A percentile compares a stretch with the other conserved stretches of the same genome.
Conservation (phyloP, 2,329 filamentous ascomycete species). For the Zymoseptoria crescenta region DNA sequence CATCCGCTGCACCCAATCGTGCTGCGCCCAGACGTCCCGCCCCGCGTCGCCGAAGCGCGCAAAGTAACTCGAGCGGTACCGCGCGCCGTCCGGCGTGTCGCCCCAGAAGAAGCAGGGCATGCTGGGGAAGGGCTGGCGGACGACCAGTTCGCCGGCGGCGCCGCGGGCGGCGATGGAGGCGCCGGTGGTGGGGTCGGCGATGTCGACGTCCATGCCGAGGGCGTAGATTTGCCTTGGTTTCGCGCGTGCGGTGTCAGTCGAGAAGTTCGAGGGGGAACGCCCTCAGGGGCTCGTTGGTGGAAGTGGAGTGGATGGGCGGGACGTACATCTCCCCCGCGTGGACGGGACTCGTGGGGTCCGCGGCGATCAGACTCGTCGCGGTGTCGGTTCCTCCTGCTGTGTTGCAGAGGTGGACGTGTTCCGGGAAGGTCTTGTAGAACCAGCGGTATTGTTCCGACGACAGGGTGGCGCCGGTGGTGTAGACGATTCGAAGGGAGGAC, state of each 20-base stretch:
- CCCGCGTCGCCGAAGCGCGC: slow-evolving; percentile 37
- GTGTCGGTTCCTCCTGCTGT: slow-evolving; percentile 44
- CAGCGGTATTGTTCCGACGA: slow-evolving; percentile 38
- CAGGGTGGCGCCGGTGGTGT: slow-evolving; percentile 40
- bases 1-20: slow-evolving; percentile 40
- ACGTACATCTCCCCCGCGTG: slow-evolving; percentile 37
- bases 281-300: too few species aligned
- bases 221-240: slow-evolving; percentile 37
- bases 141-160: slow-evolving; percentile 40
- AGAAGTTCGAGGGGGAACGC: too few species aligned
- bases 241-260: too few species aligned
- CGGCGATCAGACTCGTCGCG: slow-evolving; percentile 38
- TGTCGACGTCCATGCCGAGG: slow-evolving; percentile 42
- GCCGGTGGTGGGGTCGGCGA: slow-evolving; percentile 34
- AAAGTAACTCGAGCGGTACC: slow-evolving; percentile 41
- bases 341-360: slow-evolving; percentile 36
- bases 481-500: slow-evolving; percentile 34
- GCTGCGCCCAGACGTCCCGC: slow-evolving; percentile 40
- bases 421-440: slow-evolving; percentile 38
- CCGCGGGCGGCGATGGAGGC: slow-evolving; percentile 29
- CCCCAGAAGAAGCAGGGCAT: slow-evolving; percentile 41
- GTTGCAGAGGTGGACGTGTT: slow-evolving; percentile 33
- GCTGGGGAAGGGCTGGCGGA: slow-evolving; percentile 39
- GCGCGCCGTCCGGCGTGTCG: slow-evolving; percentile 32
- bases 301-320: not conserved